phyloP scores from a whole-genome alignment of 176 grass and related monocot genomes.

The Musa beccarii region DNA sequence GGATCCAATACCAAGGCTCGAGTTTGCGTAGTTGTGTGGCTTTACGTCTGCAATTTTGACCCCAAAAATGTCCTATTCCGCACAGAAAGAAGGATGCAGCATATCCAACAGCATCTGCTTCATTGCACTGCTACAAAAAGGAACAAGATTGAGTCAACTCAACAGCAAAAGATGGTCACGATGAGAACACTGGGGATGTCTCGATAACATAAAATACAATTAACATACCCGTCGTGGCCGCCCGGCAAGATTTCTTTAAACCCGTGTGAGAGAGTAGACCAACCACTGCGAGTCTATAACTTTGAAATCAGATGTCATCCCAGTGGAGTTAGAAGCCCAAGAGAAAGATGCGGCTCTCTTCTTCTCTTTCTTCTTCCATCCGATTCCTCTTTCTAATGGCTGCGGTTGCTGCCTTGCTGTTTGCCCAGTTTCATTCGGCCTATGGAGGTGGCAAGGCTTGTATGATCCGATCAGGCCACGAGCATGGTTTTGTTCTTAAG shows the following conservation, averaged over 20 bases:
- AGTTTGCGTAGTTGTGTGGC: no score
- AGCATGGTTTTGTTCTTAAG: no score
- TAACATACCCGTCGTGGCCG: not conserved
- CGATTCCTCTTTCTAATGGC: not conserved
- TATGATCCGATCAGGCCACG: no score
- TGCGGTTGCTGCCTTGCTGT: not conserved
- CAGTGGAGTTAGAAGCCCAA: not conserved
- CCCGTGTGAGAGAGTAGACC: not conserved
- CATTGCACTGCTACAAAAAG: no score
- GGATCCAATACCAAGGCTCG: no score
- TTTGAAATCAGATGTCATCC: not conserved
- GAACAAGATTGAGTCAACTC: no score
- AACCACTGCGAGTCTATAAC: not conserved
- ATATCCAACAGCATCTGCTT: no score
- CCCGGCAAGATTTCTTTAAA: not conserved
- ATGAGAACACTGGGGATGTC: no score
- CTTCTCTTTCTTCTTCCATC: not conserved
- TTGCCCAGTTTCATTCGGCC: not conserved
- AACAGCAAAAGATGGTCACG: no score
- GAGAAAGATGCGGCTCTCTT: not conserved
- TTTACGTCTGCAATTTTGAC: no score
- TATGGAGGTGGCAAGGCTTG: not conserved
- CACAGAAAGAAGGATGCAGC: no score
- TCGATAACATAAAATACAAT: not conserved
- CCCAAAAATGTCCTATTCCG: no score